phyloP scores from a whole-genome alignment of 345 rosid species.

The Lumnitzera racemosa region DNA sequence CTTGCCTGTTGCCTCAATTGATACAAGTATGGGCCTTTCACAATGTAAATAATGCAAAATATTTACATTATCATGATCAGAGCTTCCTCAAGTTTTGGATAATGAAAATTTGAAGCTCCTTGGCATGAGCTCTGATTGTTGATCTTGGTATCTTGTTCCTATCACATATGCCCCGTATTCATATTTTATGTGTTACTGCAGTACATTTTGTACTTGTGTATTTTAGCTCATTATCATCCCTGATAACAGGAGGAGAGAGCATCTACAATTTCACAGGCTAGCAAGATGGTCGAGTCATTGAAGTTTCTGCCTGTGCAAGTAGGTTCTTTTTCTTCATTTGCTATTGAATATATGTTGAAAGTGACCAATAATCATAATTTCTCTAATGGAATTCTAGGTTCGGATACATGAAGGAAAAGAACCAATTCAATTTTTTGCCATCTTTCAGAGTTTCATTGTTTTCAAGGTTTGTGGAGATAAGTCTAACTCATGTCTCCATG shows the following conservation, averaged over 20 bases:
- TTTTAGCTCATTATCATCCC: neutral
- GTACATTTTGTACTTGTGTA: neutral
- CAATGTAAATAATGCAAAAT: too few species aligned
- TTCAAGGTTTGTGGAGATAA: conserved; percentile 60
- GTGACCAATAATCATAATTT: conserved; percentile 13
- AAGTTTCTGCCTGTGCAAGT: conserved; percentile 85
- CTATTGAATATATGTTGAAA: conserved; percentile 3
- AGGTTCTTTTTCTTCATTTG: conserved; percentile 13
- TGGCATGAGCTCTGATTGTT: too few species aligned
- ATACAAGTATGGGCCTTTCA: too few species aligned
- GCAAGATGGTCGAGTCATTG: conserved; percentile 85
- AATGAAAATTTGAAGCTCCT: too few species aligned
- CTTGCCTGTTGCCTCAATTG: too few species aligned
- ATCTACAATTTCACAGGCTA: conserved; percentile 65
- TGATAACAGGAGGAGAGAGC: conserved; percentile 70
- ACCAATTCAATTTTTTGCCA: conserved; percentile 78
- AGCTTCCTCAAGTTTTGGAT: too few species aligned
- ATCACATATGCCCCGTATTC: too few species aligned
- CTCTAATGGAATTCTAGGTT: conserved; percentile 40
- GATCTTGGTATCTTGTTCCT: too few species aligned
- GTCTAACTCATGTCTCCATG: too few species aligned
- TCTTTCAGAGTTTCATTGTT: conserved; percentile 83
- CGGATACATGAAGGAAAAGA: conserved; percentile 89
- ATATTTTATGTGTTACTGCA: too few species aligned
- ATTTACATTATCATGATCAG: too few species aligned